These are phyloP conservation scores for Malus hybrid DNA, from an alignment of 331 rosid genomes.

Conservation along the genomic window DNA sequence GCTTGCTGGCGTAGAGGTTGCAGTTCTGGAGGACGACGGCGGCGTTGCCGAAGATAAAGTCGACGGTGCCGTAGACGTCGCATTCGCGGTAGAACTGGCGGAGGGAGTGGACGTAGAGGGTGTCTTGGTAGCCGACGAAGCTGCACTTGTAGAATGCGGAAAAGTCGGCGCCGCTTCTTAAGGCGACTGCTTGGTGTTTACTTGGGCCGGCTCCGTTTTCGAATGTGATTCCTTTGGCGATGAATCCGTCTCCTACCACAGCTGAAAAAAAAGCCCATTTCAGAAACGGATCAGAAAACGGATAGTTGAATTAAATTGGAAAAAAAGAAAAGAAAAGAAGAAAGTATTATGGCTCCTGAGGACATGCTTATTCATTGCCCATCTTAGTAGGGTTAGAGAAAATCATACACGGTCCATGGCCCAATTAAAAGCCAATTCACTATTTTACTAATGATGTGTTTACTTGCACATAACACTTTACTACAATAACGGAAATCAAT, in stretches of 20 bases:
- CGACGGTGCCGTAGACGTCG: conserved; percentile 78
- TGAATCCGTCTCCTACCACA: conserved; percentile 63
- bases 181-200: conserved; percentile 89
- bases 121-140: conserved; percentile 86
- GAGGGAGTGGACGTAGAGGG: conserved; percentile 78
- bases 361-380: too few relatives aligned
- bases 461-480: too few relatives aligned
- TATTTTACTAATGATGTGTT: too few relatives aligned
- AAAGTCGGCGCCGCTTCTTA: conserved; percentile 62
- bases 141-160: conserved; percentile 80
- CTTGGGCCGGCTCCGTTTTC: conserved; percentile 80
- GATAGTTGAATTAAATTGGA: too few relatives aligned
- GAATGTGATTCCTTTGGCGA: conserved; percentile 70
- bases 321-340: background rate
- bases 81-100: conserved; percentile 90
- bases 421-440: too few relatives aligned
- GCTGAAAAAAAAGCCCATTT: conserved; percentile 34
- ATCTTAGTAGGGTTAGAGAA: too few relatives aligned
- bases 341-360: too few relatives aligned
- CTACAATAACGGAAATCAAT: too few relatives aligned
- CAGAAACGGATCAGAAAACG: background rate
- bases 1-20: conserved; percentile 67
- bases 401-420: too few relatives aligned
- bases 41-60: conserved; percentile 86
- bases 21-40: conserved; percentile 80